phyloP scores from a whole-genome alignment of 2,329 filamentous ascomycete species.

The Ophioceras dolichostomum region DNA sequence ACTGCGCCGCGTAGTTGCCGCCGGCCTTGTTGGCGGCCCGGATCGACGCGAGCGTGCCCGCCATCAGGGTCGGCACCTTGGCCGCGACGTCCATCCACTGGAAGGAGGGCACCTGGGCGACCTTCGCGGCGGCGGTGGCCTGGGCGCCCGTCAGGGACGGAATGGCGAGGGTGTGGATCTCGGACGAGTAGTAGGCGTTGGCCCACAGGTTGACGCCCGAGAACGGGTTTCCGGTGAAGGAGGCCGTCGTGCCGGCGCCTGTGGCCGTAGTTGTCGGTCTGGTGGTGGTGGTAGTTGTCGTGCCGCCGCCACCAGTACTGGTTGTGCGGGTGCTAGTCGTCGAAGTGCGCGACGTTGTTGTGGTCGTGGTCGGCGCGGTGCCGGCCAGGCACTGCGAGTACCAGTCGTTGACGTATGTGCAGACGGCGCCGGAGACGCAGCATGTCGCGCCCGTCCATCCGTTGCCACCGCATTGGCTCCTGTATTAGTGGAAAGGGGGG shows the following conservation, averaged over 20 bases:
- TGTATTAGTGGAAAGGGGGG: neutral
- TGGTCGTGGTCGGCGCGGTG: slow-evolving; percentile 57
- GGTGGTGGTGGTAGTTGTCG: slow-evolving; percentile 15
- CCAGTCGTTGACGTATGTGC: slow-evolving; percentile 17
- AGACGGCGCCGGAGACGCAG: slow-evolving; percentile 16
- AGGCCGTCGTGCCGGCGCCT: slow-evolving; percentile 57
- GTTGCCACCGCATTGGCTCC: slow-evolving; percentile 21
- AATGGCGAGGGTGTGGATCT: slow-evolving; percentile 43
- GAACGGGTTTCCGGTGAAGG: slow-evolving; percentile 43
- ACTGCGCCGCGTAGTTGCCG: slow-evolving; percentile 30
- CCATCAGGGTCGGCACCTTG: slow-evolving; percentile 20
- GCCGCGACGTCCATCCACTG: slow-evolving; percentile 33
- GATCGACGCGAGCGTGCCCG: slow-evolving; percentile 26
- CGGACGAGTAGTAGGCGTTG: slow-evolving; percentile 42
- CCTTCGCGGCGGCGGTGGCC: slow-evolving; percentile 36
- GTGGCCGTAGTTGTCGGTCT: slow-evolving; percentile 17
- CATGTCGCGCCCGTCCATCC: slow-evolving; percentile 18
- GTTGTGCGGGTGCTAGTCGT: slow-evolving; percentile 65
- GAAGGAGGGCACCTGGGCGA: slow-evolving; percentile 39
- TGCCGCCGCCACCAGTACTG: neutral
- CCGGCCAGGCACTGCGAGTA: slow-evolving; percentile 39
- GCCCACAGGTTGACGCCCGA: slow-evolving; percentile 35
- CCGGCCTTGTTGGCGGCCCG: slow-evolving; percentile 22
- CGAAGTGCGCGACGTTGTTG: slow-evolving; percentile 40
- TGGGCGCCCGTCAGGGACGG: slow-evolving; percentile 46